Percentiles rank a stretch among this genome's conserved stretches.
Evolutionary conservation across 2,329 filamentous ascomycete species (phyloP).

Genomic region (Neopestalotiopsis sp.): DNA sequence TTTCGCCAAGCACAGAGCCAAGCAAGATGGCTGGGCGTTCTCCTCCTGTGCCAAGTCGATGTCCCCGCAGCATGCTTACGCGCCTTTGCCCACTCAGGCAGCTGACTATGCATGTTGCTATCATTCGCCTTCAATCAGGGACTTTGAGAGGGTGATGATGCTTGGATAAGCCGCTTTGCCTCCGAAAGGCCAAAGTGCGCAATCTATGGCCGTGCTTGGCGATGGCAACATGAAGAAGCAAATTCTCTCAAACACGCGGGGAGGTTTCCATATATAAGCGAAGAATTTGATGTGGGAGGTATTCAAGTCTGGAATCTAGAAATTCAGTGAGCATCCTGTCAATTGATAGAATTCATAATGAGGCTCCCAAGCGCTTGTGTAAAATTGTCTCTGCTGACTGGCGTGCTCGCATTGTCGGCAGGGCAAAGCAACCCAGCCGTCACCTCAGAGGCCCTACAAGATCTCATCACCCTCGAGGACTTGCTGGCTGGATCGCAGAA

Average conservation of each 20-base stretch:
- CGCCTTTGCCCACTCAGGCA: conserved; percentile 15
- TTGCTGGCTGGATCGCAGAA: conserved; percentile 50
- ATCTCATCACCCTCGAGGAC: conserved; percentile 44
- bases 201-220: background rate
- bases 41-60: conserved; percentile 13
- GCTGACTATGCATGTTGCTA: conserved; percentile 9
- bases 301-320: background rate
- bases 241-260: background rate
- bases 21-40: conserved; percentile 5
- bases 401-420: background rate
- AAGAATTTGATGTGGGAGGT: background rate
- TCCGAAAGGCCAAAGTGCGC: background rate
- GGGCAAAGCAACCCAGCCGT: conserved; percentile 38
- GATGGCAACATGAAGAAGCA: conserved; percentile 3
- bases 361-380: background rate
- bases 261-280: background rate
- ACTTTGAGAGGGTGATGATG: background rate
- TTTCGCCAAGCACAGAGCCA: conserved; percentile 15
- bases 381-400: background rate
- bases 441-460: conserved; percentile 44
- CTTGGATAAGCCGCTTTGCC: background rate
- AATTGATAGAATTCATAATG: background rate
- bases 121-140: background rate
- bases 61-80: background rate
- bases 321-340: background rate